phyloP scores from a whole-genome alignment of 2,329 filamentous ascomycete species.

The Pseudopithomyces chartarum region DNA sequence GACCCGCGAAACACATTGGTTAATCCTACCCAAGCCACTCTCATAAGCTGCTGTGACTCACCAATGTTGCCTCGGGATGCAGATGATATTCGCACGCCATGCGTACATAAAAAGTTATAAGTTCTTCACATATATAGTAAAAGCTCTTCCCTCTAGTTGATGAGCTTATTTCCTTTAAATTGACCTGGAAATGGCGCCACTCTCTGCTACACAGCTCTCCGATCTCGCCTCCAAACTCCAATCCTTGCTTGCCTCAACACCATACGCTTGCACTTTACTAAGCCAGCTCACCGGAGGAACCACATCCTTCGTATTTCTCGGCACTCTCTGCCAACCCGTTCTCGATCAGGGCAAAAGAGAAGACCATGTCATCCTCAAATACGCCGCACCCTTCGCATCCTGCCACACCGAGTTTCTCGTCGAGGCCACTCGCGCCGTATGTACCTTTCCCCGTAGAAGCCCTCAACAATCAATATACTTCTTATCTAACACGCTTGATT shows the following conservation, averaged over 20 bases:
- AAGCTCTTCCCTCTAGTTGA: background rate
- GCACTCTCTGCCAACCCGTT: background rate
- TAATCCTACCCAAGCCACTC: no score
- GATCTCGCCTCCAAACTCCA: background rate
- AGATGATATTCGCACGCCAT: no score
- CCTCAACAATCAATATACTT: no score
- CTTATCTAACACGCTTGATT: no score
- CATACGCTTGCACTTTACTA: slow-evolving; percentile 8
- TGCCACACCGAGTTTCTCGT: slow-evolving; percentile 7
- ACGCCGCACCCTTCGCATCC: slow-evolving; percentile 3
- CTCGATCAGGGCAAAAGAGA: background rate
- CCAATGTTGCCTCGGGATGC: no score
- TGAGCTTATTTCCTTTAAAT: no score
- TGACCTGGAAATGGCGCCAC: background rate
- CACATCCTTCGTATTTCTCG: slow-evolving; percentile 12
- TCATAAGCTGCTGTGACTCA: no score
- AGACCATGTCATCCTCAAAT: slow-evolving; percentile 8
- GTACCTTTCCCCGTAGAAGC: background rate
- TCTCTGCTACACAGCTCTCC: background rate
- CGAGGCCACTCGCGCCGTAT: slow-evolving; percentile 6
- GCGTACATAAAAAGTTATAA: no score
- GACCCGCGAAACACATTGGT: no score
- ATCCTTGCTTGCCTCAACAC: slow-evolving; percentile 1
- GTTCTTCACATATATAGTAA: no score
- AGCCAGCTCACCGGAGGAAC: slow-evolving; percentile 7